Base-by-base conservation (phyloP, 768 basidiomycete genomes). In the Lactifluus rugatus region DNA sequence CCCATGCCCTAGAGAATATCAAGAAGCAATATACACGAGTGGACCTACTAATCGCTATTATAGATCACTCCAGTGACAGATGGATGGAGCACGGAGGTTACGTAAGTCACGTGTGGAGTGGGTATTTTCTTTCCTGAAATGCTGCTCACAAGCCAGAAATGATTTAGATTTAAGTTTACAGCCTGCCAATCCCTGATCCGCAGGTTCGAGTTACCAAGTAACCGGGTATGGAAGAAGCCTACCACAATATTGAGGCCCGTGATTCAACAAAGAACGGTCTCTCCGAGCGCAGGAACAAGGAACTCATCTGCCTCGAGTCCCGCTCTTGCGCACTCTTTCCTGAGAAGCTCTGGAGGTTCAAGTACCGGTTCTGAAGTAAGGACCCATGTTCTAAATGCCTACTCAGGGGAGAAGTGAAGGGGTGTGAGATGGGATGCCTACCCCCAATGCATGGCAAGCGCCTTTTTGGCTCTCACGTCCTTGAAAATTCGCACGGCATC, bases 371-470 rank as follows among this genome's bases (percentile, higher is more conserved):
- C 81, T 0, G 68, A 62, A 0, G 81, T 81, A 37, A 82, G 67
- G 0, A 75, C 68, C 79, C 80, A 83, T 0, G 81, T 79, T 14
- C 79, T 81, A 57, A 48, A 52, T 8, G 2, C 19, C 19, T 10
- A 13, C 23, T 54, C n/a, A 48, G 31, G 54, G 16, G 23, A 13
- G 4, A 7, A 45, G 51, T 37, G 37, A 42, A 47, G 23, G 32
- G 34, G 44, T 16, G 39, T 19, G 23, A 23, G 45, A 11, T 11
- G 51, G 32, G 36, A 52, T 25, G 67, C 75, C 36, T 64, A 81
- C 80, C 81, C 83, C 83, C 83, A 87, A 67, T 85, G 85, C 78
- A 87, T 86, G 0, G 78, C 85, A 7, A 87, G 64, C 0, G 81
- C 85, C 57, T 74, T 75, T 69, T 78, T 76, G 36, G 84, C 80